phyloP scores from a whole-genome alignment of 108 stramenopile species.

The Phaeodactylum tricornutum region DNA sequence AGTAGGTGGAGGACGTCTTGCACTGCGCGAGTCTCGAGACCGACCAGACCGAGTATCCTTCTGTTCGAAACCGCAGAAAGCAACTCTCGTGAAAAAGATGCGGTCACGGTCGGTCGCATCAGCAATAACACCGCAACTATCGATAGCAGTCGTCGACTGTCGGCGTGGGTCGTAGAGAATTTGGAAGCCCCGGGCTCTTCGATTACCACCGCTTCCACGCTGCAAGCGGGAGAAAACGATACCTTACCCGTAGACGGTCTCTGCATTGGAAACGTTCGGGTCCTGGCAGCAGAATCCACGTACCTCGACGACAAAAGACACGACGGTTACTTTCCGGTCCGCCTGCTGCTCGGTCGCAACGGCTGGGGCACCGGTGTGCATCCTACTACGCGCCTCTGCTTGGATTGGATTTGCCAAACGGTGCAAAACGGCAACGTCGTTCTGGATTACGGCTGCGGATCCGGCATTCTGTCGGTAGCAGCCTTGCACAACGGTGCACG shows the following conservation, averaged over 20 bases:
- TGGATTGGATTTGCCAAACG: slow-evolving; percentile 31
- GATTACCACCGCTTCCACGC: slow-evolving; percentile 22
- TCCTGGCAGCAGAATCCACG: slow-evolving; percentile 18
- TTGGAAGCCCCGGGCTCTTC: slow-evolving; percentile 16
- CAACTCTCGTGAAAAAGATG: too few species aligned
- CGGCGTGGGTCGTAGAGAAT: slow-evolving; percentile 36
- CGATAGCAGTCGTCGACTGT: too few species aligned
- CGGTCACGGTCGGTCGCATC: too few species aligned
- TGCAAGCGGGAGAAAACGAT: slow-evolving; percentile 34
- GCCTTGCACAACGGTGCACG: slow-evolving; percentile 31
- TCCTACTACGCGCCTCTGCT: slow-evolving; percentile 49
- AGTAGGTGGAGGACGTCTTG: too few species aligned
- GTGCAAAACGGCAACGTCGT: slow-evolving; percentile 16
- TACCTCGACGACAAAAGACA: not conserved
- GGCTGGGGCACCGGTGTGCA: slow-evolving; percentile 66
- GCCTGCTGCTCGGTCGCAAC: slow-evolving; percentile 37
- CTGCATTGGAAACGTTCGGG: slow-evolving; percentile 20
- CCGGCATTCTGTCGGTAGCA: slow-evolving; percentile 49
- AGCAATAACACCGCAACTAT: too few species aligned
- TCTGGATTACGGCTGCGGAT: slow-evolving; percentile 52
- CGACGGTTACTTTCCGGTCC: slow-evolving; percentile 17
- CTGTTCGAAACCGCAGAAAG: too few species aligned
- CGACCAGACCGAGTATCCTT: too few species aligned
- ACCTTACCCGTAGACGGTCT: slow-evolving; percentile 28
- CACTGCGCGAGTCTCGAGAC: too few species aligned